These are phyloP conservation scores for Candida freyschussii DNA, from an alignment of 1,139 yeast species.

Conservation along the genomic window DNA sequence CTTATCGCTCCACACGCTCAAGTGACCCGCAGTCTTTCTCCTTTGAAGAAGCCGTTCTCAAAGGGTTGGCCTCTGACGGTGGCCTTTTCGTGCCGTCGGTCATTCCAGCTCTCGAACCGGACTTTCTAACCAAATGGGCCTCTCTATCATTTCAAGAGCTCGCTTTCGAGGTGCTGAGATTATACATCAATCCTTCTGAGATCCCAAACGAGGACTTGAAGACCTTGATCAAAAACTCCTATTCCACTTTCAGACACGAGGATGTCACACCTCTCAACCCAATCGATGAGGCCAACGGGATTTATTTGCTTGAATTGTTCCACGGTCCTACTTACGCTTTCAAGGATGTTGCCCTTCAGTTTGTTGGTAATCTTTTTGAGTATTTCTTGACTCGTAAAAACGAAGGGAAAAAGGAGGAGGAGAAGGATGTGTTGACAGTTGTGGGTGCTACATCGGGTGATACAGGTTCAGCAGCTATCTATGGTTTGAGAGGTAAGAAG, in stretches of 20 bases:
- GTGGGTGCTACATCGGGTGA: constrained; percentile 99
- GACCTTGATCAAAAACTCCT: constrained; percentile 60
- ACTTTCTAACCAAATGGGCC: constrained; percentile 64
- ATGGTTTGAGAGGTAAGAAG: constrained; percentile 93
- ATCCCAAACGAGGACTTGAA: constrained; percentile 67
- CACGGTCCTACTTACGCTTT: constrained; percentile 99
- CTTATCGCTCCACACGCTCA: constrained; percentile 87
- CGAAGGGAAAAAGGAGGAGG: constrained; percentile 50
- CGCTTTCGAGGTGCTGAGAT: constrained; percentile 80
- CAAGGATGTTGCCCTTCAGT: constrained; percentile 96
- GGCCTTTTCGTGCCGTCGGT: constrained; percentile 86
- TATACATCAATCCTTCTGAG: constrained; percentile 66
- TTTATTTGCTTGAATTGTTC: constrained; percentile 84
- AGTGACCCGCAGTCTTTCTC: constrained; percentile 49
- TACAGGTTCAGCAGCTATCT: constrained; percentile 98
- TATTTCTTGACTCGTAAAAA: constrained; percentile 80
- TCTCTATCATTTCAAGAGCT: constrained; percentile 74
- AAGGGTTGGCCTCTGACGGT: constrained; percentile 94
- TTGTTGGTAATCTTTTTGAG: constrained; percentile 94
- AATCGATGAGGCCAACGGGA: constrained; percentile 43
- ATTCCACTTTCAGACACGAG: constrained; percentile 81
- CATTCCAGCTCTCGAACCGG: constrained; percentile 64
- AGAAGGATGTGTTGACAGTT: constrained; percentile 81
- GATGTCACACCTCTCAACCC: constrained; percentile 80
- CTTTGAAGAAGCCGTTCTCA: constrained; percentile 89